Conservation (phyloP, 2,329 filamentous ascomycete genomes). For the Trichoderma gracile region DNA sequence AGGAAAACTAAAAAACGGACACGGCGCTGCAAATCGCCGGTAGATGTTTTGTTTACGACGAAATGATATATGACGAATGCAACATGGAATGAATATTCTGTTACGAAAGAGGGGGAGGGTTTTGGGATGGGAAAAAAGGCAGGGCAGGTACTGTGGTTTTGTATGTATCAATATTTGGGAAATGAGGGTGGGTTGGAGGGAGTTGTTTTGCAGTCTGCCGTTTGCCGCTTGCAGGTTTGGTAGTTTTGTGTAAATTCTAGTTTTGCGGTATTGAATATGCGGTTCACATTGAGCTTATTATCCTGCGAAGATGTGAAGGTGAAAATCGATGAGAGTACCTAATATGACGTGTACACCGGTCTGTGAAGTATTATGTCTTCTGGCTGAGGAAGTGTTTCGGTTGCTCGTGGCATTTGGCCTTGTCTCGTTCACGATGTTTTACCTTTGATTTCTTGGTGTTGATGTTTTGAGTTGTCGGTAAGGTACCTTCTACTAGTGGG, state of each 20-base stretch:
- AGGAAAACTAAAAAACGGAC: constrained; percentile 20
- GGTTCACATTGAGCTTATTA: no score
- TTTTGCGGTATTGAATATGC: not conserved
- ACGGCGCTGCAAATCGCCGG: constrained; percentile 19
- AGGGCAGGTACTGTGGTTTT: not conserved
- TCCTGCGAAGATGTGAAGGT: no score
- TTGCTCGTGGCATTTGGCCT: not conserved
- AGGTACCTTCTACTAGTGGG: no score
- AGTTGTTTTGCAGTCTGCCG: not conserved
- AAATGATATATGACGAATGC: constrained; percentile 23
- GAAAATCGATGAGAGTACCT: no score
- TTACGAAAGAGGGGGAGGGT: not conserved
- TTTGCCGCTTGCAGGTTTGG: not conserved
- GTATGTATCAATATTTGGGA: constrained; percentile 11
- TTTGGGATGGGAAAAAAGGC: not conserved
- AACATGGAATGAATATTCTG: constrained; percentile 14
- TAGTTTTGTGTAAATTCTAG: not conserved
- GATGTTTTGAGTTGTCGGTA: no score
- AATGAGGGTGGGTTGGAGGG: not conserved
- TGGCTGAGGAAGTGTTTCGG: not conserved
- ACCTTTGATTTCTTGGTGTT: no score
- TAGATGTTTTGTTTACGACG: constrained; percentile 23
- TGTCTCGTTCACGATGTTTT: not conserved
- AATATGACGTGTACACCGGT: not conserved
- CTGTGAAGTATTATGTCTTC: no score